These are phyloP conservation scores for Cenococcum geophilum DNA, from an alignment of 495 filamentous ascomycete genomes.

Conservation along the genomic window DNA sequence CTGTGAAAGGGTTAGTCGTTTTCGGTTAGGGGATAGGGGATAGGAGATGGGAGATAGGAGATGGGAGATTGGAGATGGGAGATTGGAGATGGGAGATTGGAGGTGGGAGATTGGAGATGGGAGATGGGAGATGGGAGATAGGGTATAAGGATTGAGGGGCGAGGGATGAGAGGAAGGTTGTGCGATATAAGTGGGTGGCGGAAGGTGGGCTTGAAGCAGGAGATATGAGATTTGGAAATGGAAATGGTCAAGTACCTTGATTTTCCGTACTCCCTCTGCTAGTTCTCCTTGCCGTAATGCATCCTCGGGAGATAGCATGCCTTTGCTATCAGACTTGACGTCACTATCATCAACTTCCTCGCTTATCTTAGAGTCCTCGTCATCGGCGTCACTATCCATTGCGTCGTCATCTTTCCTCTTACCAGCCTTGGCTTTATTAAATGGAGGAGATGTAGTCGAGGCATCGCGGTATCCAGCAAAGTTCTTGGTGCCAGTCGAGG, in stretches of 20 bases:
- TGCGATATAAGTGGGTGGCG: background rate
- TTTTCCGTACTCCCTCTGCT: conserved; percentile 82
- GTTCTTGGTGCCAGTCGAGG: conserved; percentile 68
- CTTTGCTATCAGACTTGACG: conserved; percentile 47
- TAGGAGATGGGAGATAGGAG: too few relatives aligned
- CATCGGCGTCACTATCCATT: conserved; percentile 68
- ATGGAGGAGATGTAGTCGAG: conserved; percentile 44
- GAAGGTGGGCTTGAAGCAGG: too few relatives aligned
- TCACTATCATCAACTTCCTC: conserved; percentile 65
- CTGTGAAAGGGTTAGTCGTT: conserved; percentile 42
- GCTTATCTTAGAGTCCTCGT: conserved; percentile 46
- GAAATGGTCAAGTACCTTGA: conserved; percentile 60
- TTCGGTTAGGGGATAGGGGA: too few relatives aligned
- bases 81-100: too few relatives aligned
- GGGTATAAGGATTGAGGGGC: too few relatives aligned
- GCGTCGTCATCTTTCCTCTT: conserved; percentile 57
- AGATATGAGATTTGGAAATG: background rate
- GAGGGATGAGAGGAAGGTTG: too few relatives aligned
- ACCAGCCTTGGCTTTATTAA: conserved; percentile 47
- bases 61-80: background rate
- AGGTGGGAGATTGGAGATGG: too few relatives aligned
- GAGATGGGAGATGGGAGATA: too few relatives aligned
- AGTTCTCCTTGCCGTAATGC: conserved; percentile 76
- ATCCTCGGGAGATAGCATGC: conserved; percentile 66
- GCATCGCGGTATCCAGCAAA: conserved; percentile 83